Base-by-base conservation (phyloP, 805 yeast genomes). In the Wickerhamiella dianesei region DNA sequence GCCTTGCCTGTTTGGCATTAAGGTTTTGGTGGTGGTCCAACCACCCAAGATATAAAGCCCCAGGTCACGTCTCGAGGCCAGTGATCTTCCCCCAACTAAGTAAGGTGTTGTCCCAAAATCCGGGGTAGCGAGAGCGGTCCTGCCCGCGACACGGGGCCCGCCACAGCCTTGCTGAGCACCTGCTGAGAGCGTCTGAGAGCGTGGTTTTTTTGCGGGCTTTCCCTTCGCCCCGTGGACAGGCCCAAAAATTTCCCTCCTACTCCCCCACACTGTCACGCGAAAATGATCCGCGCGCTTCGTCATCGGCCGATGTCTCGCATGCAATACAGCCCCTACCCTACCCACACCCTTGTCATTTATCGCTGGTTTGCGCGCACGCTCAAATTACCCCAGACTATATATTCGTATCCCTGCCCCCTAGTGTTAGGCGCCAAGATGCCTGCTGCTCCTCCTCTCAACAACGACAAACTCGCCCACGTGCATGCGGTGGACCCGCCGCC, bases 391-490 rank as follows among this genome's bases (percentile, higher is more conserved):
- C 32, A 12, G 32, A 25, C 32, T 25, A 25, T 12, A 6, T 25
- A 25, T 25, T 6, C 32, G 9, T 6, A 6, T 25, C 32, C 9
- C 6, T 6, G 32, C 32, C 32, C n/a, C n/a, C n/a, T n/a, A n/a
- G n/a, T n/a, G n/a, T n/a, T n/a, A n/a, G n/a, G n/a, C n/a, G n/a
- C n/a, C n/a, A n/a, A n/a, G n/a, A 25, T 25, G 32, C 32, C 32
- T 6, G 32, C 32, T 12, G 32, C 32, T 12, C 32, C 32, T 25
- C 49, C 48, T 32, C 44, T 58, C 48, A 56, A 57, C 37, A 57
- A 57, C 54, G 59, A 54, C 44, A 57, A 56, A 48, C 52, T 58
- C 44, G 41, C 57, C 39, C 53, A 52, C 40, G 60, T 58, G 32
- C 54, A 53, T 43, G 52, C 47, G 22, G 57, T 58, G 37, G 52